Percentiles rank a stretch among this genome's conserved stretches.
phyloP scores from a whole-genome alignment of 768 basidiomycete species.

The Wakefieldia striispora region DNA sequence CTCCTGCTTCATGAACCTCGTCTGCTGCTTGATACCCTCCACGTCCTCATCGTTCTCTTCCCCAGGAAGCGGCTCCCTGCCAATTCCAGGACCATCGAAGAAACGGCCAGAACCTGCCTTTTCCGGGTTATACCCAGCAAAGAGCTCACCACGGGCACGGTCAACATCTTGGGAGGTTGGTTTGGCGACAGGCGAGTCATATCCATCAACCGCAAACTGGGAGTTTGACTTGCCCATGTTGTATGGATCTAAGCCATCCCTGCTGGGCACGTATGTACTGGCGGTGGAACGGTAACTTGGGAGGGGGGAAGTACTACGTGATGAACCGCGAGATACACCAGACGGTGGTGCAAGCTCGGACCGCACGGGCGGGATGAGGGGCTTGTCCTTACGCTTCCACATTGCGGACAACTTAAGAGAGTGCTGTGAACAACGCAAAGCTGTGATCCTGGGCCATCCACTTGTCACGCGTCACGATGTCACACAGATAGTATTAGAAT shows the following conservation, averaged over 20 bases:
- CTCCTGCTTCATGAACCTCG: constrained; percentile 87
- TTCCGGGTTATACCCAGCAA: constrained; percentile 68
- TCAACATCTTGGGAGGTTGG: constrained; percentile 33
- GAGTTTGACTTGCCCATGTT: constrained; percentile 30
- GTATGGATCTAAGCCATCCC: constrained; percentile 60
- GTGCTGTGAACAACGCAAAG: constrained; percentile 1
- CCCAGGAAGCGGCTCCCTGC: constrained; percentile 50
- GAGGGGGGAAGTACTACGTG: constrained; percentile 37
- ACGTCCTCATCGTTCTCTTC: constrained; percentile 85
- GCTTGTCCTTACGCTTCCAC: constrained; percentile 61
- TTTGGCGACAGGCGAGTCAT: constrained; percentile 12
- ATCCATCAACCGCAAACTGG: constrained; percentile 26
- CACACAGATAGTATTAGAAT: constrained; percentile 4
- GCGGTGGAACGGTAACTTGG: constrained; percentile 51
- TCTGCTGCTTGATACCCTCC: constrained; percentile 94
- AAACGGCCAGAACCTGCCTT: constrained; percentile 62
- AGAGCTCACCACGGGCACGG: constrained; percentile 68
- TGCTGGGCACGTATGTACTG: constrained; percentile 64
- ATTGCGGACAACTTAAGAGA: constrained; percentile 1
- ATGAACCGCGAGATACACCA: constrained; percentile 27
- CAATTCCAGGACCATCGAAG: constrained; percentile 57
- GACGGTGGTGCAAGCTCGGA: constrained; percentile 29
- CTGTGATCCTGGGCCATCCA: background rate
- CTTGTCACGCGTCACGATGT: no score
- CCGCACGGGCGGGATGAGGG: constrained; percentile 66